phyloP scores from a whole-genome alignment of 192 early-diverging fungal species.

The Coemansia sp. region DNA sequence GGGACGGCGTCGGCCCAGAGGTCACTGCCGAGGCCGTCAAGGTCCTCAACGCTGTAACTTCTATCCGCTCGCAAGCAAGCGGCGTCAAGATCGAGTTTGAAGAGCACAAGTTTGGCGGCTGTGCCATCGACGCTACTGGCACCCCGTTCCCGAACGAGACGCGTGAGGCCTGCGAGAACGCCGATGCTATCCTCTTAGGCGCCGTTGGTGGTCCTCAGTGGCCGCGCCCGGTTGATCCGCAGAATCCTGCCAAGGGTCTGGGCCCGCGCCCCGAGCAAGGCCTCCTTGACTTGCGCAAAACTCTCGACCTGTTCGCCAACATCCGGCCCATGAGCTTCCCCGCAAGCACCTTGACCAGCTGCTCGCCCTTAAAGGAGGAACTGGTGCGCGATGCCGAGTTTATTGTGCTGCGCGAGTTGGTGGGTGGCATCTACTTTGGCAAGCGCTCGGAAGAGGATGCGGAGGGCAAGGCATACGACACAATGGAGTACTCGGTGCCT shows the following conservation, averaged over 20 bases:
- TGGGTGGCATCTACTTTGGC: constrained; percentile 98
- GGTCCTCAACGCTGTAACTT: constrained; percentile 79
- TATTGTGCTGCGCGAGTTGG: constrained; percentile 91
- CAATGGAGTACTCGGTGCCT: constrained; percentile 86
- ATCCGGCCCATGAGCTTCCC: constrained; percentile 95
- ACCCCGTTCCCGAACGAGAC: constrained; percentile 83
- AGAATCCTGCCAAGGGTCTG: constrained; percentile 63
- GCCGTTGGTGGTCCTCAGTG: constrained; percentile 98
- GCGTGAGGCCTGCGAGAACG: constrained; percentile 74
- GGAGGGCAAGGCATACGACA: constrained; percentile 88
- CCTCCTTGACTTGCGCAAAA: constrained; percentile 88
- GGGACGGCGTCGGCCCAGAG: constrained; percentile 97
- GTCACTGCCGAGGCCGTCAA: constrained; percentile 88
- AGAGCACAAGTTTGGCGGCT: constrained; percentile 85
- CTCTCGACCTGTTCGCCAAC: constrained; percentile 94
- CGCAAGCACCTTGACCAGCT: constrained; percentile 72
- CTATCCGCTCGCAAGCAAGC: constrained; percentile 61
- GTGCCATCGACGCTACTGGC: constrained; percentile 90
- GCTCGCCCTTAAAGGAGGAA: constrained; percentile 90
- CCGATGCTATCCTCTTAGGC: constrained; percentile 93
- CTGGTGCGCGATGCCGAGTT: constrained; percentile 91
- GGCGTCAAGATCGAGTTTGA: constrained; percentile 69
- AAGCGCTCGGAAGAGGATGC: constrained; percentile 82
- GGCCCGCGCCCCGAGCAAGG: constrained; percentile 95
- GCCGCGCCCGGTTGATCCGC: constrained; percentile 71